phyloP scores from a whole-genome alignment of 345 rosid species.

The Camelina hispida region DNA sequence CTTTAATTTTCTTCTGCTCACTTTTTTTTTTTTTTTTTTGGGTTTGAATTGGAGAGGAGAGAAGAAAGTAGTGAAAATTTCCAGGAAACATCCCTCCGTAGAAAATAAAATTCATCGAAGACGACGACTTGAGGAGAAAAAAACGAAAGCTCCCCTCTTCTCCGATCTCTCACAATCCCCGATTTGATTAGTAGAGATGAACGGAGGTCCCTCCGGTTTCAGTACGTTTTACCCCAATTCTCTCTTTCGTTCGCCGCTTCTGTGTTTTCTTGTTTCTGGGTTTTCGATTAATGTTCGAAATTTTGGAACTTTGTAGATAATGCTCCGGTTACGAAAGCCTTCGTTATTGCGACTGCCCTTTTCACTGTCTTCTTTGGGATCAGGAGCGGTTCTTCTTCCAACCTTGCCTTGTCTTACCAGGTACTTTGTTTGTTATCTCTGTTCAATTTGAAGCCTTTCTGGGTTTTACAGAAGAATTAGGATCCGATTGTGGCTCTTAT shows the following conservation, averaged over 20 bases:
- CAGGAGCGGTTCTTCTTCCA: slow-evolving; percentile 62
- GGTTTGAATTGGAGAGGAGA: slow-evolving; percentile 6
- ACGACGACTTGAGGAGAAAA: slow-evolving; percentile 20
- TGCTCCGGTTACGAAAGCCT: slow-evolving; percentile 79
- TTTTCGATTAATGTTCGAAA: slow-evolving; percentile 25
- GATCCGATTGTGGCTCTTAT: background rate
- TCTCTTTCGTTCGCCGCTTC: slow-evolving; percentile 1
- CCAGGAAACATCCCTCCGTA: slow-evolving; percentile 22
- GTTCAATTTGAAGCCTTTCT: background rate
- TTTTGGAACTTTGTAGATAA: slow-evolving; percentile 55
- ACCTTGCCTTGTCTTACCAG: slow-evolving; percentile 79
- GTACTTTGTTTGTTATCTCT: slow-evolving; percentile 35
- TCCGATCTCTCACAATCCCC: slow-evolving; percentile 16
- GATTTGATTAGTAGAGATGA: slow-evolving; percentile 57
- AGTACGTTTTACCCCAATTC: slow-evolving; percentile 48
- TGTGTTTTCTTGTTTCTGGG: background rate
- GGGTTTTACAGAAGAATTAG: background rate
- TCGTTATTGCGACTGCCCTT: slow-evolving; percentile 59
- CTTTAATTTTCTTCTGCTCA: slow-evolving; percentile 9
- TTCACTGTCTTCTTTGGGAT: slow-evolving; percentile 80
- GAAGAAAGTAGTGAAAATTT: background rate
- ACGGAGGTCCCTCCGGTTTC: slow-evolving; percentile 98
- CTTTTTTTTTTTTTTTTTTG: background rate
- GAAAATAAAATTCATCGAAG: slow-evolving; percentile 3
- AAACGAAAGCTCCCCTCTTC: background rate